Evolutionary conservation across 768 basidiomycete genomes (phyloP), one percentile per base, ranked within the genome.

Genomic region (Suillus subalutaceus): DNA sequence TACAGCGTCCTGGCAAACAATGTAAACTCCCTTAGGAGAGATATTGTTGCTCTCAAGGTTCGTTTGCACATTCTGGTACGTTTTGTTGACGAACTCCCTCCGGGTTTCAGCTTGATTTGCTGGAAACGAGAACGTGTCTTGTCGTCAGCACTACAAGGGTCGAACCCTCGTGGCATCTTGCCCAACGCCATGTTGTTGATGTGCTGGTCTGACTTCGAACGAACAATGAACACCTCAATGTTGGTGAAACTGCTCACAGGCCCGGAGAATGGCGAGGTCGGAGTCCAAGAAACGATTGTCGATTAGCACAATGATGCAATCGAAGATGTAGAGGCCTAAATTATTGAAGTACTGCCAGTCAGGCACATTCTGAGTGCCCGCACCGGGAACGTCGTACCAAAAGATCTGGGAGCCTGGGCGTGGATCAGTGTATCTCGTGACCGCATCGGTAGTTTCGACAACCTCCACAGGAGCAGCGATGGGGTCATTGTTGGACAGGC

Each of bases 191-290:
- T 4, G 13, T 74, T 74, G n/a, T 50, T 53, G 43, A 76, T 72
- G 35, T 75, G 73, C 15, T 71, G 72, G 62, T 79, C 77, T 1
- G 79, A 72, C 57, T 80, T 78, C 10, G 79, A 79, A 2, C 78
- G 78, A 32, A 26, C 26, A 26, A 26, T 26, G 26, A 26, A 26
- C 26, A 26, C 26, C 26, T 26, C 26, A 26, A 26, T 26, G 26
- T 26, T 26, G 26, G 26, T 26, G n/a, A 63, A n/a, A 68, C 9
- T 53, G 59, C 62, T 69, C 69, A 43, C 69, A 71, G 23, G 65
- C 50, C 32, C 75, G 66, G 52, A 76, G 71, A 2, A 41, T 41
- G 41, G 41, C 3, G 15, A 41, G 41, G 41, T 41, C 41, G 15
- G 41, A 41, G 15, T 41, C 63, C 16, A 69, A 70, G 63, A 76